A percentile compares a stretch with the other conserved stretches of the same genome.
phyloP scores from a whole-genome alignment of 306 rosid species.

The Acmispon strigosus region DNA sequence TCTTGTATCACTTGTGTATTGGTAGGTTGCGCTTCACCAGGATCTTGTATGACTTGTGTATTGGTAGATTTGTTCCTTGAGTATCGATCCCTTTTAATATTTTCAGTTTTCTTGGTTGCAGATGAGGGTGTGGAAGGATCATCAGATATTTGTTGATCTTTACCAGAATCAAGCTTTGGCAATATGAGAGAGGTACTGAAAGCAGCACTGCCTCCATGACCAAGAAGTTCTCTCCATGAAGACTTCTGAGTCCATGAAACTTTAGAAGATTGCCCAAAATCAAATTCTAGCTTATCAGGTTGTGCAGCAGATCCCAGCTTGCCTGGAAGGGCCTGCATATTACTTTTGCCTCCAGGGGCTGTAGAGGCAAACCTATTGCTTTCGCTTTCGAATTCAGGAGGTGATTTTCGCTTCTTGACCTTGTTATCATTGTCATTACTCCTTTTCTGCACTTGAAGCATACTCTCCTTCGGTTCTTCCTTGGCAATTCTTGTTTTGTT shows the following conservation, averaged over 20 bases:
- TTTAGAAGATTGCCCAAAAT: constrained; percentile 19
- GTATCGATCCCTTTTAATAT: constrained; percentile 7
- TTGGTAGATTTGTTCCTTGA: neutral
- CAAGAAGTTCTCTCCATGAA: constrained; percentile 71
- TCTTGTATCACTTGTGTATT: neutral
- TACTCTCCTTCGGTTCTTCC: constrained; percentile 26
- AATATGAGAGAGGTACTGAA: constrained; percentile 46
- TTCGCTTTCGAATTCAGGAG: constrained; percentile 9
- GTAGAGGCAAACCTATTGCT: constrained; percentile 22
- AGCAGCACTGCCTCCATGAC: constrained; percentile 32
- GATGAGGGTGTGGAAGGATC: constrained; percentile 5
- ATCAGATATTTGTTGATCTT: constrained; percentile 19
- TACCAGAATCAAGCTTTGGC: constrained; percentile 21
- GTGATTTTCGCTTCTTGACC: constrained; percentile 40
- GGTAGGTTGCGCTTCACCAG: constrained; percentile 14
- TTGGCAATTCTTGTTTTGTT: constrained; percentile 9
- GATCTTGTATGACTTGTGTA: neutral
- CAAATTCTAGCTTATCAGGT: constrained; percentile 24
- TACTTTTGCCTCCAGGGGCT: constrained; percentile 19
- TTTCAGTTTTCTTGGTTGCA: constrained; percentile 9
- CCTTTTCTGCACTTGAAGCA: constrained; percentile 16
- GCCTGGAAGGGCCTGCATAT: constrained; percentile 14
- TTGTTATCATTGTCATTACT: constrained; percentile 24
- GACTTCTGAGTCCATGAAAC: constrained; percentile 70
- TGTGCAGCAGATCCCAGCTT: constrained; percentile 26